These are phyloP conservation scores for Aegilops speltoides DNA, from an alignment of 176 grass and related monocot genomes.

Conservation along the genomic window DNA sequence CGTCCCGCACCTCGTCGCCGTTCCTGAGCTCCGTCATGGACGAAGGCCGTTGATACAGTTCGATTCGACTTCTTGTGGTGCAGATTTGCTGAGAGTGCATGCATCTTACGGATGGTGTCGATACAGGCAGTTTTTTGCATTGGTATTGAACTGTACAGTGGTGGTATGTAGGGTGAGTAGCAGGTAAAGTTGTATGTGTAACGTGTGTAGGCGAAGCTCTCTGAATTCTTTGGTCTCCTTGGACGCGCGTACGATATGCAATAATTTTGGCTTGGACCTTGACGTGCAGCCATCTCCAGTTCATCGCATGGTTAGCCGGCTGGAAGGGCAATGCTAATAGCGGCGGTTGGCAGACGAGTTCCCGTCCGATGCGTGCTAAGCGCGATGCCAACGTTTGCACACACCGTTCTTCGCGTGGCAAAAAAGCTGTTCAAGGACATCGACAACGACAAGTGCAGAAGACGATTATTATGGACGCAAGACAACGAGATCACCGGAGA, in stretches of 20 bases:
- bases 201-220: background rate
- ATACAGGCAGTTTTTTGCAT: background rate
- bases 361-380: no score
- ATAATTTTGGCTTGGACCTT: background rate
- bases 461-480: no score
- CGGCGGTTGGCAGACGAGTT: no score
- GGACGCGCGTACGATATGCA: background rate
- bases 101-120: background rate
- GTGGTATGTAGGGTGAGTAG: background rate
- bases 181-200: background rate
- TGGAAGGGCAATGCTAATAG: no score
- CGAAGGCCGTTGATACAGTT: conserved; percentile 28
- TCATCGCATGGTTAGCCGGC: no score
- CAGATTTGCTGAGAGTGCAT: background rate
- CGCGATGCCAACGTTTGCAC: no score
- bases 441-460: no score
- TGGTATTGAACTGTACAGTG: background rate
- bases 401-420: no score
- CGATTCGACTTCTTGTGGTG: no score
- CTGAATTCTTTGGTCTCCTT: background rate
- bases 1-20: background rate
- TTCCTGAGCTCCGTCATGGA: conserved; percentile 36
- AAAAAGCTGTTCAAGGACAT: no score
- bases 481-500: no score
- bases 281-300: no score